Conservation (phyloP, 371 early-diverging fungal genomes). For the Syncephalastrum contaminatum region DNA sequence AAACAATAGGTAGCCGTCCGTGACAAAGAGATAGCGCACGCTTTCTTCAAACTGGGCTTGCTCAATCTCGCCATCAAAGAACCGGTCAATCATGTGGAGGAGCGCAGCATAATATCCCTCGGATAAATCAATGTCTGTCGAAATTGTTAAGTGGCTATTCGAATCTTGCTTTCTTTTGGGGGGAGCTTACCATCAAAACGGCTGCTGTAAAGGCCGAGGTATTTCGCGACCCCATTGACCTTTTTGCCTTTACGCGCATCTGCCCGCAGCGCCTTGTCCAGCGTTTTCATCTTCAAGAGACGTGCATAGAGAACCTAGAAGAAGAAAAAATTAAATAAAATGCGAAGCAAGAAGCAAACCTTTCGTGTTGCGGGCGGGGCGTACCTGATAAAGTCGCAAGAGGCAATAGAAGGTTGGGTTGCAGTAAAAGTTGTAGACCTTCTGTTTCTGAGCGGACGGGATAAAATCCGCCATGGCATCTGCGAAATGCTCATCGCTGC, state of each 20-base stretch:
- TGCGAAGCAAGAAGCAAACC: neutral
- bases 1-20: slow-evolving; percentile 81
- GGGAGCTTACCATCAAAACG: slow-evolving; percentile 44
- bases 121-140: slow-evolving; percentile 40
- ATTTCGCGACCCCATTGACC: slow-evolving; percentile 71
- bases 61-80: slow-evolving; percentile 86
- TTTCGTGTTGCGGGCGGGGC: no score
- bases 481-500: slow-evolving; percentile 26
- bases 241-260: slow-evolving; percentile 57
- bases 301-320: slow-evolving; percentile 78
- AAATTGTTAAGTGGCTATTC: neutral
- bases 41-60: slow-evolving; percentile 87
- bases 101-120: slow-evolving; percentile 73
- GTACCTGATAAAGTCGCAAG: slow-evolving; percentile 82
- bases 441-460: slow-evolving; percentile 26
- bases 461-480: slow-evolving; percentile 43
- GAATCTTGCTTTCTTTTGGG: neutral
- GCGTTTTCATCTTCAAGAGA: slow-evolving; percentile 72
- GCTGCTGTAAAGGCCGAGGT: slow-evolving; percentile 73
- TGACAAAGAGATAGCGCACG: slow-evolving; percentile 80
- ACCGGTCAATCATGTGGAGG: slow-evolving; percentile 69
- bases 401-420: slow-evolving; percentile 85
- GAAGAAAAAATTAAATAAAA: neutral
- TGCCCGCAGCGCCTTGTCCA: slow-evolving; percentile 59
- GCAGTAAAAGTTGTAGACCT: slow-evolving; percentile 59